Evolutionary conservation across 2,329 filamentous ascomycete genomes (phyloP), one percentile per base, ranked within the genome.

Genomic region (Sclerotinia glacialis): DNA sequence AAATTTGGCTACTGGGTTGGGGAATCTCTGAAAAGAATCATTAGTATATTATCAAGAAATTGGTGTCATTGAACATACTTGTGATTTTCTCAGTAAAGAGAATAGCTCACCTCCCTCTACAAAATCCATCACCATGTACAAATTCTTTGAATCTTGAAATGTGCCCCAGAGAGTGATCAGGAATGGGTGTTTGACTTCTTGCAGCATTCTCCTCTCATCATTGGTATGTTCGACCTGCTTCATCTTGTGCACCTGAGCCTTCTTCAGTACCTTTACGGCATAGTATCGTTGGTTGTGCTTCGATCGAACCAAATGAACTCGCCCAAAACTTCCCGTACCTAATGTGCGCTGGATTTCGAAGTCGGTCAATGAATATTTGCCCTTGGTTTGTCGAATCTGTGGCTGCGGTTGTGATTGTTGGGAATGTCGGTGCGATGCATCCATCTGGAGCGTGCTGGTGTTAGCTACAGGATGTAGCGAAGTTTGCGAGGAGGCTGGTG

Each of bases 61-160:
- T 62, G 34, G 42, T 53, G 12, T 34, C 21, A 23, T 34, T 63
- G 37, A 67, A 46, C 67, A 65, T 86, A 85, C 94, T 89, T 83
- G 88, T 67, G 94, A 98, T 80, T 99, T 98, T 74, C 95, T 86
- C 74, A 99, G 82, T 74, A 99, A 80, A 72, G 94, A 98, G 78
- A 99, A 99, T 65, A 99, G 83, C 83, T 99, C 95, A 75, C 95
- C 95, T 72, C 95, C 95, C 80, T 99, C 95, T 64, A 99, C 94
- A 81, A 99, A 99, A 79, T 99, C 95, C 95, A 99, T 99, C 75
- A 99, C 95, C 95, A 99, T 99, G 85, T 99, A 99, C 46, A 99
- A 82, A 77, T 97, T 98, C 80, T 89, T 93, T 61, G 89, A 86
- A 76, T 99, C 95, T 78, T 98, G 94, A 79, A 98, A 99, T 12